These are phyloP conservation scores for Botrytis medusae DNA, from an alignment of 2,329 filamentous ascomycete genomes.

Conservation along the genomic window DNA sequence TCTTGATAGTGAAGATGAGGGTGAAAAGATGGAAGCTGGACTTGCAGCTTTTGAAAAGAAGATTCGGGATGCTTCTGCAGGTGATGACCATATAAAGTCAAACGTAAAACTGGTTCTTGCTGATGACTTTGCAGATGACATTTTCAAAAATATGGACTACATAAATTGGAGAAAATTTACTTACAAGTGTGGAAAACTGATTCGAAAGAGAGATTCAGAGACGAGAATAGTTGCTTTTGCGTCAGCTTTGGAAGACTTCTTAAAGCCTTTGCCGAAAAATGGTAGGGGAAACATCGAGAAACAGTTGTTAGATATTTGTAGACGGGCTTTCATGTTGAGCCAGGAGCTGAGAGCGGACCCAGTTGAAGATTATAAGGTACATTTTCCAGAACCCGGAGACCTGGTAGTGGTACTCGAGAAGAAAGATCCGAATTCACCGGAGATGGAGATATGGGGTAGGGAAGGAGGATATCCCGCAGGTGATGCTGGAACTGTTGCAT, in stretches of 20 bases:
- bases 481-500: background rate
- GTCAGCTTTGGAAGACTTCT: background rate
- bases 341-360: background rate
- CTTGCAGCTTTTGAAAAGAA: conserved; percentile 15
- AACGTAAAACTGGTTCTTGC: too few species aligned
- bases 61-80: background rate
- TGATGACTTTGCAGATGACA: background rate
- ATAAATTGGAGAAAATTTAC: background rate
- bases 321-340: background rate
- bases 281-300: background rate
- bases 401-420: too few species aligned
- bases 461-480: background rate
- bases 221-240: background rate
- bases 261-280: background rate
- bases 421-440: fast-evolving
- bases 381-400: background rate
- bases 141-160: background rate
- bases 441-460: fast-evolving
- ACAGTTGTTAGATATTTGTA: background rate
- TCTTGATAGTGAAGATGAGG: background rate
- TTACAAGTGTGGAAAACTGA: fast-evolving
- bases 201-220: background rate
- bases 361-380: fast-evolving
- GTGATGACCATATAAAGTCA: background rate
- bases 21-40: background rate